Base-by-base conservation (phyloP, 257 asterid genomes). In the Misopates orontium region DNA sequence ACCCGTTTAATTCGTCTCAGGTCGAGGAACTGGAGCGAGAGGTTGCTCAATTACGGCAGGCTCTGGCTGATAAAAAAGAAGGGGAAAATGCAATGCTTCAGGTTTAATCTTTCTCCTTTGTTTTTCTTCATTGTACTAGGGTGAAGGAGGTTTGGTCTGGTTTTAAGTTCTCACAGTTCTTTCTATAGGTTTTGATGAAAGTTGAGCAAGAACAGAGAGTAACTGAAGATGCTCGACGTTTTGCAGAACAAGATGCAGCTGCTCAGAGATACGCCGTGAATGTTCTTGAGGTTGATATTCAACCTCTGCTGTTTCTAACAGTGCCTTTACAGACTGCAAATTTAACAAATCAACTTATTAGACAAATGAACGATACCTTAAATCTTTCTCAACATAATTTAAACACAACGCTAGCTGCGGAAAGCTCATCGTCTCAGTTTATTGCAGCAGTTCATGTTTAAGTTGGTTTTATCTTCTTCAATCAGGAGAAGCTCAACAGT, bases 201-300 rank as follows among this genome's bases (percentile, higher is more conserved):
- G 89, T 91, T 72, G 96, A 91, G 78, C 93, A 91, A 67, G 97
- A 88, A 60, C 97, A 91, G 74, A 86, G 83, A 80, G 66, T 81
- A 65, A 71, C 89, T 5, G 97, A 91, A 79, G 95, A 88, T 54
- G 95, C 87, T 71, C 85, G 96, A 67, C 80, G 61, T 50, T 52
- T 61, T 71, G 97, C 96, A 44, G 95, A 88, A 79, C 84, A 86
- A 76, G 89, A 88, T 61, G 80, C 89, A 58, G 85, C 86, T 63
- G 80, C 86, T 52, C 93, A 89, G 80, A 85, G 68, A 75, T 61
- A 69, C 10, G 84, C 85, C 15, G 77, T 73, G 54, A 81, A 74
- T 63, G 67, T 59, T 63, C 84, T 88, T 68, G 85, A 91, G 97
- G 97, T 90, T 78, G 60, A 66, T 28, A 20, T 24, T 67, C 11